A percentile compares a stretch with the other conserved stretches of the same genome.
Evolutionary conservation across 2,329 filamentous ascomycete species (phyloP).

Genomic region (Fusarium euwallaceae): DNA sequence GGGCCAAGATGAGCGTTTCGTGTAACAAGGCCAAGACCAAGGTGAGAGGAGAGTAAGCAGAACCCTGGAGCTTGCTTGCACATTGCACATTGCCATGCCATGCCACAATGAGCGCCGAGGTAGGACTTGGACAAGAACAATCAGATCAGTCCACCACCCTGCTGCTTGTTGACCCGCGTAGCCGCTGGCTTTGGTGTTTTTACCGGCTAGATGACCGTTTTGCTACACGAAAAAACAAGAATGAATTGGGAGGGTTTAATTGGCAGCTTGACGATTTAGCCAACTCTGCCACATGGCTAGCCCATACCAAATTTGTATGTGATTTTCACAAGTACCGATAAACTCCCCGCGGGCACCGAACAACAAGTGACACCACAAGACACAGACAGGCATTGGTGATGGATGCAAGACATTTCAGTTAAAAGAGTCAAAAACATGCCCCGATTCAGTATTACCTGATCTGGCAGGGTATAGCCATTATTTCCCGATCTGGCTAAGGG

Average conservation of each 20-base stretch:
- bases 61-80: not conserved
- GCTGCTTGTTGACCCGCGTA: not conserved
- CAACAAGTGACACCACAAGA: conserved; percentile 6
- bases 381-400: not conserved
- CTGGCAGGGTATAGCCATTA: conserved; percentile 15
- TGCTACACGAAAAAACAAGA: not conserved
- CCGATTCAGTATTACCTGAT: conserved; percentile 22
- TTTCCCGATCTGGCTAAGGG: conserved; percentile 28
- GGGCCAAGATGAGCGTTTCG: conserved; percentile 19
- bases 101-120: not conserved
- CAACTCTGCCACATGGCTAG: conserved; percentile 3
- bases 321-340: conserved; percentile 27
- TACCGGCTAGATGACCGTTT: not conserved
- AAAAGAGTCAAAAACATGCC: not conserved
- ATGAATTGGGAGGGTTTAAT: conserved; percentile 16
- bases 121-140: not conserved
- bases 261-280: not conserved
- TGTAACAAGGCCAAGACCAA: conserved; percentile 21
- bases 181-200: not conserved
- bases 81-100: not conserved
- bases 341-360: conserved; percentile 16
- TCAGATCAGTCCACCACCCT: not conserved
- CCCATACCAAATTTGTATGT: conserved; percentile 9
- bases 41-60: conserved; percentile 1
- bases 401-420: conserved; percentile 2